phyloP scores from a whole-genome alignment of 805 yeast genomes.

The Tetrapisispora arboricola region DNA sequence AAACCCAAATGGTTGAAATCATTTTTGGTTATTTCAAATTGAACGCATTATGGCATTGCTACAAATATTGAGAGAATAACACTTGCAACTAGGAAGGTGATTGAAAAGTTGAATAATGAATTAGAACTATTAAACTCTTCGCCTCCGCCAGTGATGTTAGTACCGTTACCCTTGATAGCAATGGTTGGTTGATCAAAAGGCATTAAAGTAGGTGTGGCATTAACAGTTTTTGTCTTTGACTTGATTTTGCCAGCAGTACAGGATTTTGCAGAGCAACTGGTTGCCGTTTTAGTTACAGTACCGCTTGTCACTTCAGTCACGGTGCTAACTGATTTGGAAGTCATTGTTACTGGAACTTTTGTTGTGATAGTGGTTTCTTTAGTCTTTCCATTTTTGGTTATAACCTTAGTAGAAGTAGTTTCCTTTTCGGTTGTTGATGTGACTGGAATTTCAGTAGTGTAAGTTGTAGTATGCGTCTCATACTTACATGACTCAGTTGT shows the following conservation, averaged over 20 bases:
- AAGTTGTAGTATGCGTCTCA: neutral
- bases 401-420: neutral
- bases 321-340: neutral
- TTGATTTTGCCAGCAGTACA: neutral
- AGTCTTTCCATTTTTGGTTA: neutral
- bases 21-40: too few species aligned
- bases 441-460: slow-evolving; percentile 1
- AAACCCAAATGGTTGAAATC: too few species aligned
- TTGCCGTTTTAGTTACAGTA: neutral
- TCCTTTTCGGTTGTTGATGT: slow-evolving; percentile 1
- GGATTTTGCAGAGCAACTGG: neutral
- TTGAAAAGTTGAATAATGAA: slow-evolving; percentile 8
- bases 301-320: neutral
- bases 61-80: slow-evolving; percentile 10
- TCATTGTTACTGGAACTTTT: neutral
- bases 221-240: neutral
- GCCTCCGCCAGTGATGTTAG: slow-evolving; percentile 3
- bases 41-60: slow-evolving; percentile 5
- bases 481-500: too few species aligned
- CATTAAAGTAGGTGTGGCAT: neutral
- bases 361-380: neutral
- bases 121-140: slow-evolving; percentile 9
- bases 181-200: neutral
- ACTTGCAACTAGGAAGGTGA: slow-evolving; percentile 11
- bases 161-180: neutral